Conservation (phyloP, 768 basidiomycete genomes). For the Dictyophora rubrovolvata region DNA sequence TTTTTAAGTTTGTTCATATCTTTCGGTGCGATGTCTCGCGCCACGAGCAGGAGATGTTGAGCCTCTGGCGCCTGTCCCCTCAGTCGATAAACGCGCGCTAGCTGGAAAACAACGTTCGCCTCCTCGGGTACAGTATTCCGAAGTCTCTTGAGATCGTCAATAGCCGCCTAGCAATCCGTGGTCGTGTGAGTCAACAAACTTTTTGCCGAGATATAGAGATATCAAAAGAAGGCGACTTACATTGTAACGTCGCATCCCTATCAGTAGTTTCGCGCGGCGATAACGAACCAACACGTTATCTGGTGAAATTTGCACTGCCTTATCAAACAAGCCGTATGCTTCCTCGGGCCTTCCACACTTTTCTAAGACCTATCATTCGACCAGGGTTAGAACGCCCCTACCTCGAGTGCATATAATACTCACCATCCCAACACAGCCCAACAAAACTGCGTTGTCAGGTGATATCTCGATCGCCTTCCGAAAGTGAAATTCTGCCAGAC, state of each 20-base stretch:
- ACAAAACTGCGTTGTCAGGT: constrained; percentile 87
- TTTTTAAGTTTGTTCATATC: constrained; percentile 75
- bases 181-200: constrained; percentile 16
- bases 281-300: constrained; percentile 91
- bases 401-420: constrained; percentile 24
- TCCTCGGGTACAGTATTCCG: constrained; percentile 84
- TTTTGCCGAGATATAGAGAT: constrained; percentile 1
- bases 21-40: constrained; percentile 91
- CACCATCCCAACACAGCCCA: constrained; percentile 95
- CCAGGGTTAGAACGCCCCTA: constrained; percentile 5
- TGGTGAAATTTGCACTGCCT: constrained; percentile 69
- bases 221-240: constrained; percentile 35
- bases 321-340: constrained; percentile 72
- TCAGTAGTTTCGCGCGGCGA: constrained; percentile 84
- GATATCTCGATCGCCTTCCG: constrained; percentile 87
- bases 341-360: constrained; percentile 65
- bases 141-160: constrained; percentile 71
- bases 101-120: constrained; percentile 92
- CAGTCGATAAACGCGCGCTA: constrained; percentile 84
- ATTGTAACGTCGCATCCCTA: constrained; percentile 72
- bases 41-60: constrained; percentile 77
- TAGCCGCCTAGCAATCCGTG: constrained; percentile 50
- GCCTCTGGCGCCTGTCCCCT: constrained; percentile 71
- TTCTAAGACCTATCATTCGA: constrained; percentile 68
- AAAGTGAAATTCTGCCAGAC: constrained; percentile 94